These are phyloP conservation scores for Pichia gijzeniarum DNA, from an alignment of 805 yeast genomes.

Conservation along the genomic window DNA sequence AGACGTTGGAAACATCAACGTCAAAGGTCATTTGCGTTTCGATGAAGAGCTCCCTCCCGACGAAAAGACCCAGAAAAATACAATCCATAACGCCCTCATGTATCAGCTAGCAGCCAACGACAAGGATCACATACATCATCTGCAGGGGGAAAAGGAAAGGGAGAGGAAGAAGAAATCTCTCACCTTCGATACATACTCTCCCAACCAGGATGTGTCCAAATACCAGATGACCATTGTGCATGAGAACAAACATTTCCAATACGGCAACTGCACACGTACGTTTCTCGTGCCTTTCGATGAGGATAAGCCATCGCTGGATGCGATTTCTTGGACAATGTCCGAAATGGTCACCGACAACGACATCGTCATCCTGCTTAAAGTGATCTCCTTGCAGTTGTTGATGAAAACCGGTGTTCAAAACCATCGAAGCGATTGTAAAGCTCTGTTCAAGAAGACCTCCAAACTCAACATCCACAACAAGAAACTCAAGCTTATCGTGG, in stretches of 20 bases:
- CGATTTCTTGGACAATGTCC: conserved; percentile 40
- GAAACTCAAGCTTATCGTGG: conserved; percentile 37
- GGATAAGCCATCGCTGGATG: conserved; percentile 35
- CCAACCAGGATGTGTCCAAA: conserved; percentile 25
- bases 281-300: conserved; percentile 38
- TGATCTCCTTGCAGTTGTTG: conserved; percentile 30
- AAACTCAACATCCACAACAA: conserved; percentile 30
- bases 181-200: conserved; percentile 38
- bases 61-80: conserved; percentile 26
- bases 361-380: conserved; percentile 39
- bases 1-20: conserved; percentile 14
- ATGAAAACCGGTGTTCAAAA: conserved; percentile 18
- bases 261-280: conserved; percentile 33
- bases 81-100: conserved; percentile 25
- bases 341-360: conserved; percentile 41
- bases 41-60: conserved; percentile 22
- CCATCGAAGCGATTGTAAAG: conserved; percentile 32
- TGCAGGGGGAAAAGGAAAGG: too few relatives aligned
- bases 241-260: conserved; percentile 27
- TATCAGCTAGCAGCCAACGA: conserved; percentile 16
- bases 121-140: conserved; percentile 14
- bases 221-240: conserved; percentile 35
- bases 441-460: conserved; percentile 28
- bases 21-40: conserved; percentile 11
- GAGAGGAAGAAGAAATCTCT: conserved; percentile 25